Evolutionary conservation across 2,329 filamentous ascomycete genomes (phyloP), one percentile per base, ranked within the genome.

Genomic region (Cladophialophora bantiana): DNA sequence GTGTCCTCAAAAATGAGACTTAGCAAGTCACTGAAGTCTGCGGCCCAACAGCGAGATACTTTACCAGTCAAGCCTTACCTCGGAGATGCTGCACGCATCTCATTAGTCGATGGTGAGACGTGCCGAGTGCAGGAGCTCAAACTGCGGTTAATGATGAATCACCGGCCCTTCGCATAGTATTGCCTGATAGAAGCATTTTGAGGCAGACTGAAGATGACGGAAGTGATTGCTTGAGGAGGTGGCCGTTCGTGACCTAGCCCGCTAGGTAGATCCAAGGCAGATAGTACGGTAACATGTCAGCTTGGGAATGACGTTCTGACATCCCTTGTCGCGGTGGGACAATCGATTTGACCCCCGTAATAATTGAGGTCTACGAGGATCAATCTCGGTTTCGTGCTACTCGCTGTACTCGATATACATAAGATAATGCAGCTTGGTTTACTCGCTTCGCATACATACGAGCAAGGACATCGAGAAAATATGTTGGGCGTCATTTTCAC

Each of bases 11-110:
- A 20, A 48, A 3, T 4, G 10, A 20, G 42, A 48, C n/a, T 5
- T 12, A 35, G 32, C 38, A 32, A 32, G 20, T 48, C 26, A 32
- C 40, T 32, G 36, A 10, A 9, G 5, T n/a, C 31, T 26, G 26
- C n/a, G 7, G 56, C 45, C 56, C 13, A 45, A 42, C 26, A n/a
- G n/a, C 32, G 20, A 10, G 56, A 32, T 18, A 13, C 31, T n/a
- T 59, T 59, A 34, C 56, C 40, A 34, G 56, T 59, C 40, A 20
- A 42, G 10, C 32, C 15, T 13, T 42, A n/a, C 10, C 35, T 48
- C 20, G 9, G 38, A 6, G 18, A 32, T 10, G 12, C 7, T 32
- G 2, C n/a, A 32, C n/a, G 5, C 38, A 13, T 48, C n/a, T n/a
- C 32, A 42, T 42, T 58, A 20, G 12, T 26, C 18, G 40, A 32